Evolutionary conservation across 2,329 filamentous ascomycete species (phyloP), one percentile per base, ranked within the genome.

Genomic region (Exserohilum turcica): DNA sequence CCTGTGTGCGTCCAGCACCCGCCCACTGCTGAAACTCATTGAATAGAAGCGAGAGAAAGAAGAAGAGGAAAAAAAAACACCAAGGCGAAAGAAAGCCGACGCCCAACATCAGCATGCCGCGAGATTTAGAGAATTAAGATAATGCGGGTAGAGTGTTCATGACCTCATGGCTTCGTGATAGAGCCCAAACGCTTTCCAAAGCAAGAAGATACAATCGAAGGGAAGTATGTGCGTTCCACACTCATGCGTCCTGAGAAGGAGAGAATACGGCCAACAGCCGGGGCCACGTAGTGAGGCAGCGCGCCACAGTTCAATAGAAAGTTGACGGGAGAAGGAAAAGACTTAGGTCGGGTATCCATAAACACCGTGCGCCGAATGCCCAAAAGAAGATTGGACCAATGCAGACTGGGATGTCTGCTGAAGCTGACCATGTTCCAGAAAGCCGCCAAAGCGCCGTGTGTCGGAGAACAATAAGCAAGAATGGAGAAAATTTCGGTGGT

Each of bases 401-500:
- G 44, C 42, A 35, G 54, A 49, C 24, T 56, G 57, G 16, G 52
- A 48, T 54, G 57, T 51, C 50, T 61, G 64, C 46, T 59, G 60
- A 39, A 55, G 63, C 45, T 64, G 64, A 54, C 48, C 48, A 31
- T 65, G 61, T 48, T 68, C 64, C 57, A 63, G 52, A 55, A 64
- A 56, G 54, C 65, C 62, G 50, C 66, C 64, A 62, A 66, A 67
- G 60, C 67, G 66, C 64, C 66, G 50, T 39, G 59, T 64, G 50
- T 70, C 67, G 47, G 65, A 47, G 62, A 73, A 69, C 63, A 73
- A 74, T 74, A 72, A 65, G 62, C 70, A 74, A 74, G 70, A 73
- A 73, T 73, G 70, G 59, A 70, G 58, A 55, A 67, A 59, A 60
- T 65, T 68, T 49, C 64, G 64, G 38, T 65, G 62, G 43, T 66